Base-by-base conservation (phyloP, 805 yeast genomes). In the Lachancea meyersii region DNA sequence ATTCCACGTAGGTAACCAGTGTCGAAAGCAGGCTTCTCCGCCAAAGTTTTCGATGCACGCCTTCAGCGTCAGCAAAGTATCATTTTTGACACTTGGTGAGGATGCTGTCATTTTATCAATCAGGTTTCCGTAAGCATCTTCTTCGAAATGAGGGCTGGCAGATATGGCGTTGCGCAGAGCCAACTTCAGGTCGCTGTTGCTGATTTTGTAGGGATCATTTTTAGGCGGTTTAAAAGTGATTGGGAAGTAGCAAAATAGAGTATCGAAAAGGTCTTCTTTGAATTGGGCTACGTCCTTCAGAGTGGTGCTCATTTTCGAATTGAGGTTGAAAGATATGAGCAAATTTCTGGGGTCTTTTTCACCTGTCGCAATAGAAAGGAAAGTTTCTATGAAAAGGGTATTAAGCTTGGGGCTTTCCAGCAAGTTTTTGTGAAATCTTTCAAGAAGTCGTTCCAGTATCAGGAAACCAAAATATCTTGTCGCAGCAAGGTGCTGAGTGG, bases 311-410 rank as follows among this genome's bases (percentile, higher is more conserved):
- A 89, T 73, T 4, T 41, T 32, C 10, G 60, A 50, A 49, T 80
- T 77, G 34, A 87, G 55, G 4, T 68, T 59, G 52, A 91, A 86
- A 1, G 95, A 83, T 1, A 75, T 47, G 52, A 93, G 58, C 48
- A 93, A 68, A 62, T 94, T 93, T 46, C 84, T 73, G 3, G 99
- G 99, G 62, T 93, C 98, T 54, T 93, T 94, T 57, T 93, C 99
- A 30, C 95, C 95, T 13, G 77, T 70, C 2, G 95, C 85, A 22
- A 87, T 57, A 44, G 79, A 77, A 27, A 86, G 57, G 49, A 83
- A 89, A 0, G 82, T 61, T 30, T 72, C 60, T 26, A 86, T 70
- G 40, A 72, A 77, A 3, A 59, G 50, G 24, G 73, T 75, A 20
- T 65, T 65, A 19, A 63, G 46, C 7, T 57, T 43, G 3, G 39